Evolutionary conservation across 306 rosid genomes (phyloP).

Genomic region (Trifolium pratense): DNA sequence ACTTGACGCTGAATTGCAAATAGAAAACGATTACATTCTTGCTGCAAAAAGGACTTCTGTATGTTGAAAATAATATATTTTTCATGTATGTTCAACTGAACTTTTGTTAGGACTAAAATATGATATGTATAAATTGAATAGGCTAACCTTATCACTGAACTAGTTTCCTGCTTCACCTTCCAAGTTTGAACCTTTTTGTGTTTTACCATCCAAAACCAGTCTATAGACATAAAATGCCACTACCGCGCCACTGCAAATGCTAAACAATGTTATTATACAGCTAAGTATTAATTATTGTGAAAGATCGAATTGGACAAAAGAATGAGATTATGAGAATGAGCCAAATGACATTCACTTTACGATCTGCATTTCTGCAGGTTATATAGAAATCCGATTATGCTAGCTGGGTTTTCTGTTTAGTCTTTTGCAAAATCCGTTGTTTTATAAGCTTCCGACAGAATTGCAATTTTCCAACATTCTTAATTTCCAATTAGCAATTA

Average conservation of each 20-base stretch:
- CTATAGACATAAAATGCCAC: constrained; percentile 71
- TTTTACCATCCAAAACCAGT: constrained; percentile 54
- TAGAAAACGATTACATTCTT: constrained; percentile 17
- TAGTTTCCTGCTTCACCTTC: constrained; percentile 54
- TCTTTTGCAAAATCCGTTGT: not conserved
- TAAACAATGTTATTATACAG: constrained; percentile 34
- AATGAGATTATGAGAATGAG: not conserved
- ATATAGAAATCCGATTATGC: constrained; percentile 19
- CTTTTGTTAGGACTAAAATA: not conserved
- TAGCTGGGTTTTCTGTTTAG: not conserved
- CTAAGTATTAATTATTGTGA: constrained; percentile 2
- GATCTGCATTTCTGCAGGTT: constrained; percentile 23
- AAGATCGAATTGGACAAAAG: constrained; percentile 13
- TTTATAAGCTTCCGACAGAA: constrained; percentile 11
- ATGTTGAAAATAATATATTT: not conserved
- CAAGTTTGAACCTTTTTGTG: constrained; percentile 49
- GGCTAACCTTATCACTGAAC: constrained; percentile 51
- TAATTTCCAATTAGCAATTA: constrained; percentile 25
- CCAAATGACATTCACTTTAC: constrained; percentile 5
- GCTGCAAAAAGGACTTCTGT: not conserved
- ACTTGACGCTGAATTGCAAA: constrained; percentile 31
- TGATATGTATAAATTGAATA: constrained; percentile 17
- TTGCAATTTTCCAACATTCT: constrained; percentile 1
- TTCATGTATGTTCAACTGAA: constrained; percentile 1
- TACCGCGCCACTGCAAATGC: constrained; percentile 71